These are phyloP conservation scores for Santalum album DNA, from an alignment of 164 flowering plant species.

Conservation along the genomic window DNA sequence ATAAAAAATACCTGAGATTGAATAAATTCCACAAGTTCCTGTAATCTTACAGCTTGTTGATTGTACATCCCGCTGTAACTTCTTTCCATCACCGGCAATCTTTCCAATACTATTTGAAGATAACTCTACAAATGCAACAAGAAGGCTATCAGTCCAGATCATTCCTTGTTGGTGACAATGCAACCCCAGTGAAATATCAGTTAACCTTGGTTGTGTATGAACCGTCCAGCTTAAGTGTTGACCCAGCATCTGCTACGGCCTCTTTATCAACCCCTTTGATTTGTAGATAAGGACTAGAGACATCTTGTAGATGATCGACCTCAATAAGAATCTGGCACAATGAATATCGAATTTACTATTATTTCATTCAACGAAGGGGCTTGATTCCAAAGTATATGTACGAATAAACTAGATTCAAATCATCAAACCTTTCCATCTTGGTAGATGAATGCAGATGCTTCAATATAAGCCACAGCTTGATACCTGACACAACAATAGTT, in stretches of 20 bases:
- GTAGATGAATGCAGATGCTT: slow-evolving; percentile 92
- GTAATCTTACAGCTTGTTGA: slow-evolving; percentile 83
- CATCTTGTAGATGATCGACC: slow-evolving; percentile 93
- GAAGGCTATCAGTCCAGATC: background rate
- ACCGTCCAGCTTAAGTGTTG: slow-evolving; percentile 68
- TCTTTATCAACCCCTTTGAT: slow-evolving; percentile 91
- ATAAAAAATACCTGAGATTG: slow-evolving; percentile 70
- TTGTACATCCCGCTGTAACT: slow-evolving; percentile 60
- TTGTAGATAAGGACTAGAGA: slow-evolving; percentile 72
- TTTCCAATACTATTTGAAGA: slow-evolving; percentile 82
- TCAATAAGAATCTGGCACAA: slow-evolving; percentile 72
- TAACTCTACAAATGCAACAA: slow-evolving; percentile 49
- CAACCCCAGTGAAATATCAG: background rate
- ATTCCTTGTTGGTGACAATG: too few species aligned
- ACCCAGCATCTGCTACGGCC: slow-evolving; percentile 82
- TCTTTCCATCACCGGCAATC: slow-evolving; percentile 57
- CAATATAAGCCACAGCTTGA: slow-evolving; percentile 95
- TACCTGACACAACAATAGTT: slow-evolving; percentile 45
- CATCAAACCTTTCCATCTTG: slow-evolving; percentile 87
- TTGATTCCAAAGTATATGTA: too few species aligned
- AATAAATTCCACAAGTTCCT: slow-evolving; percentile 81
- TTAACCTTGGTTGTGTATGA: slow-evolving; percentile 97
- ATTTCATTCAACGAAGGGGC: too few species aligned
- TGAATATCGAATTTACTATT: too few species aligned
- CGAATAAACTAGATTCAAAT: background rate